Percentiles rank a stretch among this genome's conserved stretches.
These are phyloP conservation scores for Microstegium vimineum DNA, from an alignment of 176 grass and related monocot genomes.

Conservation along the genomic window DNA sequence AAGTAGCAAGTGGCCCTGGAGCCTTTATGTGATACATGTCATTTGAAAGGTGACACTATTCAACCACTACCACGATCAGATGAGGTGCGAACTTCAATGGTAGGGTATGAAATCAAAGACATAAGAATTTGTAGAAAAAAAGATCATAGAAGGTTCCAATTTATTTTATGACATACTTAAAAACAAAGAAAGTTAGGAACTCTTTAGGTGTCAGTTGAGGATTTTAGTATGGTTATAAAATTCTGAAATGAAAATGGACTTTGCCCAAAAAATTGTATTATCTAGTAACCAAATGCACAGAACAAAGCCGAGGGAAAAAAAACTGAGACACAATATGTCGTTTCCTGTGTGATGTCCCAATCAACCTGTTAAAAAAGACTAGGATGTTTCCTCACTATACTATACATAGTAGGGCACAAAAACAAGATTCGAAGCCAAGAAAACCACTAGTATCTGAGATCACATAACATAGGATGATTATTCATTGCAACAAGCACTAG, in stretches of 20 bases:
- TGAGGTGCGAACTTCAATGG: not conserved
- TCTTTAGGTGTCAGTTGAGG: not conserved
- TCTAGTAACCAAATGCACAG: not conserved
- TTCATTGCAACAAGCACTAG: not conserved
- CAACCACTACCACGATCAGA: not conserved
- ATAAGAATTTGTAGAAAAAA: not conserved
- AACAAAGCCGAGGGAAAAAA: not conserved
- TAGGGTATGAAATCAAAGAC: not conserved
- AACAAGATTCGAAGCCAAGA: not conserved
- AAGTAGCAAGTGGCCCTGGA: not conserved
- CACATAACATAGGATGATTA: not conserved
- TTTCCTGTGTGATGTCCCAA: not conserved
- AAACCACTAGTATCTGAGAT: not conserved
- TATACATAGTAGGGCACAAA: not conserved
- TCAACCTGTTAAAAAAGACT: not conserved
- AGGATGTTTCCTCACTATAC: not conserved
- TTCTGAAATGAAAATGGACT: not conserved
- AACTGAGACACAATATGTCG: not conserved
- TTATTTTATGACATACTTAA: not conserved
- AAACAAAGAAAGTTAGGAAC: not conserved
- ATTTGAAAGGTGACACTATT: slow-evolving; percentile 11
- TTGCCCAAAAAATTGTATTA: not conserved
- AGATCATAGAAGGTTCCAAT: not conserved
- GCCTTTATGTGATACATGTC: not conserved
- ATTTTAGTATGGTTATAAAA: not conserved